Evolutionary conservation across 495 filamentous ascomycete genomes (phyloP), one percentile per base, ranked within the genome.

Genomic region (Penicillium lividum): DNA sequence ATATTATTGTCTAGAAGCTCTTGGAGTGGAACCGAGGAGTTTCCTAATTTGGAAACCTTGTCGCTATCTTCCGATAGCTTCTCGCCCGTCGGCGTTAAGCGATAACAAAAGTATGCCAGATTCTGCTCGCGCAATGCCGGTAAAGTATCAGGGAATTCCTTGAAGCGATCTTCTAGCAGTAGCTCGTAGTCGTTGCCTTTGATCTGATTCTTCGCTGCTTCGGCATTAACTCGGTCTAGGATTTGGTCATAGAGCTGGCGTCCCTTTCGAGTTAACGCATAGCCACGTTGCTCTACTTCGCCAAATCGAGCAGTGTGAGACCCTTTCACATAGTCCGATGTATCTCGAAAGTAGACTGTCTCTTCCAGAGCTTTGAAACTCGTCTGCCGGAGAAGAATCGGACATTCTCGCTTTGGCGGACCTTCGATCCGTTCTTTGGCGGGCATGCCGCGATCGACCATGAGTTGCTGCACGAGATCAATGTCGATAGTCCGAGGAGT

Each of bases 401-500:
- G 68, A 43, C 73, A 76, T 2, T 58, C 40, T 7, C 73, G 61
- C 11, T 30, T 57, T 1, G 75, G 76, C 9, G 76, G 76, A 0
- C 76, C 76, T 53, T 79, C 76, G 45, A 79, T 75, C 13, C 66
- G 59, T 25, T 74, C 70, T 43, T 79, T 79, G 5, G 65, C 72
- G 2, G 70, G 67, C 59, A 77, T 68, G 0, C 71, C 72, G 7
- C 54, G 54, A 0, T 62, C 51, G 1, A 64, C 48, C 75, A 77
- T 80, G 36, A 61, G 48, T 9, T 50, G 45, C 51, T 76, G 73
- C 2, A 73, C 75, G 3, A 69, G 58, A 38, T 73, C 68, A 52
- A 80, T 80, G 54, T 80, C 75, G 18, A 80, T 61, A 4, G 75
- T 74, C 4, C 77, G 70, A 1, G 77, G 77, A 3, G 75, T 78